Evolutionary conservation across 768 basidiomycete genomes (phyloP).

Genomic region (Neoboletus brunneissimus): DNA sequence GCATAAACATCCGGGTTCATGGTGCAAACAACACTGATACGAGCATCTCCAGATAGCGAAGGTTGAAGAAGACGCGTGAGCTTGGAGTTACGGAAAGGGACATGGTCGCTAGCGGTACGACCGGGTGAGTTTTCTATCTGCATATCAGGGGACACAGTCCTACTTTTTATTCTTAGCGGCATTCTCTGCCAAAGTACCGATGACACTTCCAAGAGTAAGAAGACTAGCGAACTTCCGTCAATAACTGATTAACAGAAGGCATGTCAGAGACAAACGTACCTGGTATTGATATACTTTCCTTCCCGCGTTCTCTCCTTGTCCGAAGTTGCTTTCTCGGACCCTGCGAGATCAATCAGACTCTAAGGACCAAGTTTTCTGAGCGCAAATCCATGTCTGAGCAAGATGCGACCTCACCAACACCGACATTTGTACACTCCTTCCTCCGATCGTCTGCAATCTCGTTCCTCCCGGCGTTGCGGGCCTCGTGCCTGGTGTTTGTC

Average conservation of each 20-base stretch:
- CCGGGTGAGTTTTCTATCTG: neutral
- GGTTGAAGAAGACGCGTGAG: conserved; percentile 93
- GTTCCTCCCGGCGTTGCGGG: conserved; percentile 59
- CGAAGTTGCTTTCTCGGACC: conserved; percentile 93
- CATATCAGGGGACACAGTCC: conserved; percentile 5
- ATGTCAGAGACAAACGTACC: conserved; percentile 37
- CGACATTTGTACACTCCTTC: conserved; percentile 73
- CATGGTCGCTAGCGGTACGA: conserved; percentile 60
- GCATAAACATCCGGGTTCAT: conserved; percentile 83
- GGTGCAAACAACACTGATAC: conserved; percentile 95
- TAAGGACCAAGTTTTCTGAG: conserved; percentile 28
- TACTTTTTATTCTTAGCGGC: conserved; percentile 71
- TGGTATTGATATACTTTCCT: conserved; percentile 95
- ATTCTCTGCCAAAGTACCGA: conserved; percentile 88
- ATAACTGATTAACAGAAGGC: neutral
- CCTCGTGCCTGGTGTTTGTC: conserved; percentile 52
- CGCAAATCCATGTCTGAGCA: neutral
- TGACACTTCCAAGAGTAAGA: conserved; percentile 89
- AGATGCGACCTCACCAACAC: conserved; percentile 50
- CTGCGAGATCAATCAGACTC: conserved; percentile 95
- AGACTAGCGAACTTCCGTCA: conserved; percentile 47
- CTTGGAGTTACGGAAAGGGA: conserved; percentile 95
- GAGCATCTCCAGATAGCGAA: conserved; percentile 90
- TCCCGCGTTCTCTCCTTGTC: conserved; percentile 96
- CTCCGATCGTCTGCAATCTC: conserved; percentile 71